Evolutionary conservation across 139 green algal genomes (phyloP).

Genomic region (Tetraselmis striata): DNA sequence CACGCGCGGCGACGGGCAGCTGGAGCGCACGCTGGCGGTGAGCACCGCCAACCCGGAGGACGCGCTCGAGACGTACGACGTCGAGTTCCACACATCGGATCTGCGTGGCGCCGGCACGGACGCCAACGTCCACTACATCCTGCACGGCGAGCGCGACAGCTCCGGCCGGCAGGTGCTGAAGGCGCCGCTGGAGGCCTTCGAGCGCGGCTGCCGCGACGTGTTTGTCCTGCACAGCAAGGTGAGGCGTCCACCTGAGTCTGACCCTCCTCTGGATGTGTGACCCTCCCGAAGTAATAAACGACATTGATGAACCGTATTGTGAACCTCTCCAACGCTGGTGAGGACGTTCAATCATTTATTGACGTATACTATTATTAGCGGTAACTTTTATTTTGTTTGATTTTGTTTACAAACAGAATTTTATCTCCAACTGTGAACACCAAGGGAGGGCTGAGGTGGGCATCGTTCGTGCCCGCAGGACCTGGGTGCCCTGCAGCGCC

Average conservation of each 20-base stretch:
- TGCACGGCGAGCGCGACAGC: constrained; percentile 1
- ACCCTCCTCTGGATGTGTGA: too few relatives aligned
- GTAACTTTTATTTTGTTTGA: too few relatives aligned
- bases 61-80: not conserved
- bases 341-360: too few relatives aligned
- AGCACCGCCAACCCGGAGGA: not conserved
- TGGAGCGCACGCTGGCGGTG: constrained; percentile 33
- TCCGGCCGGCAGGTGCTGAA: constrained; percentile 19
- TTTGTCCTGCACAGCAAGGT: constrained; percentile 12
- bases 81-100: not conserved
- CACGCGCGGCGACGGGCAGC: constrained; percentile 23
- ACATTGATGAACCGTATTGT: too few relatives aligned
- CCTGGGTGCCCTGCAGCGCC: not conserved
- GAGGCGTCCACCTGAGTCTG: too few relatives aligned
- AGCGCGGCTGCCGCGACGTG: constrained; percentile 33
- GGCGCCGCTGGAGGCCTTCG: constrained; percentile 35
- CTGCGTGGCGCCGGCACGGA: constrained; percentile 2
- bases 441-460: too few relatives aligned
- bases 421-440: too few relatives aligned
- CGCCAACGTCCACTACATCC: not conserved
- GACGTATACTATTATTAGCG: too few relatives aligned
- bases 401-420: too few relatives aligned
- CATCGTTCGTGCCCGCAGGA: too few relatives aligned
- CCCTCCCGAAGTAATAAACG: too few relatives aligned
- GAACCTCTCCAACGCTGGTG: too few relatives aligned